phyloP scores from a whole-genome alignment of 78 protist species.

The Dictyostelium purpureum region DNA sequence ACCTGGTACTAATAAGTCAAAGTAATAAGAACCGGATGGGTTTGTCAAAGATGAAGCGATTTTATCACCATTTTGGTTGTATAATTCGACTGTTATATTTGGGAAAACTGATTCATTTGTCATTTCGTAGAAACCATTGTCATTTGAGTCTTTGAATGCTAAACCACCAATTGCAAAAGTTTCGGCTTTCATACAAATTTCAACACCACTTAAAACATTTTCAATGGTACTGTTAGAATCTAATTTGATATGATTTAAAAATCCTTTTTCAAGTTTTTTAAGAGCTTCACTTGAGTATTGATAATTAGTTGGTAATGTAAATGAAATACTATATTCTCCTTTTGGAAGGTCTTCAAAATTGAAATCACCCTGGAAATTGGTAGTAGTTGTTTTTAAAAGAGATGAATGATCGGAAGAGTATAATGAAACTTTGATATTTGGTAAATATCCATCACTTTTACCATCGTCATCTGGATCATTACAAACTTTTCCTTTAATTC shows the following conservation, averaged over 20 bases:
- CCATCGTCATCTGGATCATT: slow-evolving; percentile 36
- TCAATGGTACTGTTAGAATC: too few species aligned
- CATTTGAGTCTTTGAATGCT: neutral
- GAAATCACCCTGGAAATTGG: slow-evolving; percentile 8
- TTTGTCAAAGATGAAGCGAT: neutral
- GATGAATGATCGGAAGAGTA: neutral
- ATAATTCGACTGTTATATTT: neutral
- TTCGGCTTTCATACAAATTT: neutral
- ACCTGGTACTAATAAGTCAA: slow-evolving; percentile 1
- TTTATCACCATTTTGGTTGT: neutral
- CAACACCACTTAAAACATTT: too few species aligned
- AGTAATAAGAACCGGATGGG: slow-evolving; percentile 6
- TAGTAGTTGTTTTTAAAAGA: neutral
- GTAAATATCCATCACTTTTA: neutral
- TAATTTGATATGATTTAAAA: too few species aligned
- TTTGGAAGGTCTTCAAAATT: slow-evolving; percentile 5
- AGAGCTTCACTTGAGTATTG: neutral
- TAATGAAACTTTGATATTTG: neutral
- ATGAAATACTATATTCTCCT: neutral
- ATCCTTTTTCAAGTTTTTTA: neutral
- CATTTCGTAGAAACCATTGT: neutral
- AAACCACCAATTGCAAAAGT: slow-evolving; percentile 3
- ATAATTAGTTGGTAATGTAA: neutral
- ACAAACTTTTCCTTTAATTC: neutral
- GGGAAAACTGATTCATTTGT: neutral